These are phyloP conservation scores for Candida takata DNA, from an alignment of 805 yeast genomes.

Conservation along the genomic window DNA sequence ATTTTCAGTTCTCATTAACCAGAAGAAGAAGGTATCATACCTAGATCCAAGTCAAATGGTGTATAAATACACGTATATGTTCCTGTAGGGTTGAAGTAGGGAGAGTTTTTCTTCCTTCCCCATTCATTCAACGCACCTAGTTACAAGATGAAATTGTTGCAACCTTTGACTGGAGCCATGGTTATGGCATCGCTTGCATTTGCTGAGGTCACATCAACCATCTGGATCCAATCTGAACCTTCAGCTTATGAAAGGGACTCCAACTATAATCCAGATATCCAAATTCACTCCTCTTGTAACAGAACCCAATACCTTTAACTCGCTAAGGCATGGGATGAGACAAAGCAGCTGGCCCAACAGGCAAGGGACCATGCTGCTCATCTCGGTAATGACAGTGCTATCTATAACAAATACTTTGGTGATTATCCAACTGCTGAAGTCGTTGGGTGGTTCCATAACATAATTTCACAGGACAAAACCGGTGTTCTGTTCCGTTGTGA, in stretches of 20 bases:
- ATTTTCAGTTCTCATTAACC: too few relatives aligned
- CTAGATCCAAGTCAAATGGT: too few relatives aligned
- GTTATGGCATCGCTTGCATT: neutral
- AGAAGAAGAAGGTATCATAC: too few relatives aligned
- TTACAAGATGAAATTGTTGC: too few relatives aligned
- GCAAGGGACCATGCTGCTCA: conserved; percentile 31
- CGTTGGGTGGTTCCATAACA: conserved; percentile 28
- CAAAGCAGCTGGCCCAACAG: conserved; percentile 26
- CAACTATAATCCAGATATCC: conserved; percentile 15
- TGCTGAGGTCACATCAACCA: conserved; percentile 7
- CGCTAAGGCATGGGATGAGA: conserved; percentile 26
- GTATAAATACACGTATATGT: too few relatives aligned
- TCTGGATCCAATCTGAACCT: conserved; percentile 9
- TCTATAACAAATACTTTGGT: conserved; percentile 33
- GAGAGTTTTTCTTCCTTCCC: too few relatives aligned
- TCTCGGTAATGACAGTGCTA: conserved; percentile 27
- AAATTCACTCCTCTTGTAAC: conserved; percentile 17
- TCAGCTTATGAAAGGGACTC: conserved; percentile 11
- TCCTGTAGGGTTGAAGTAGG: too few relatives aligned
- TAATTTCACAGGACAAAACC: conserved; percentile 28
- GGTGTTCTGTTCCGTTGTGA: conserved; percentile 33
- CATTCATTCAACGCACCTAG: too few relatives aligned
- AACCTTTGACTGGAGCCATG: too few relatives aligned
- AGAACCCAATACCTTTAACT: conserved; percentile 14
- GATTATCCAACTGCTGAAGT: conserved; percentile 30